phyloP scores from a whole-genome alignment of 108 stramenopile genomes.

The Fistulifera pelliculosa region DNA sequence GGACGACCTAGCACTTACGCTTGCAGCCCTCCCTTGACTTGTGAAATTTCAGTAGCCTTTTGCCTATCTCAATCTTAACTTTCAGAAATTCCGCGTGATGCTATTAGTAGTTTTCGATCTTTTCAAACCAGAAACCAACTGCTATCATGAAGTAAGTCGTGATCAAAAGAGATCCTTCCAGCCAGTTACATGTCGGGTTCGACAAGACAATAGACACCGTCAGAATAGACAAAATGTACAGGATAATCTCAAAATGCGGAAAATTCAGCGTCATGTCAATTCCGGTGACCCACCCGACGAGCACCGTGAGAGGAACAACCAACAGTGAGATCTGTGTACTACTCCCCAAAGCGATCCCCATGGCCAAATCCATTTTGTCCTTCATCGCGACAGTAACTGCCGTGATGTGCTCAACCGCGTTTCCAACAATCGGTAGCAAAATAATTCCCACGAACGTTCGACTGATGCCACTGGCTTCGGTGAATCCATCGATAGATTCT shows the following conservation, averaged over 20 bases:
- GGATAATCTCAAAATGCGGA: conserved; percentile 80
- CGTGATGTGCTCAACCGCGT: conserved; percentile 89
- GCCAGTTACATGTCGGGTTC: too few relatives aligned
- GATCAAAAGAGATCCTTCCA: too few relatives aligned
- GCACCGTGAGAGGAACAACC: conserved; percentile 76
- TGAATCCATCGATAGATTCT: conserved; percentile 80
- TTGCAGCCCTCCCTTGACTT: too few relatives aligned
- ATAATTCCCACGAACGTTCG: conserved; percentile 86
- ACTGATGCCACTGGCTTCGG: conserved; percentile 55
- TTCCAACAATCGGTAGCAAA: conserved; percentile 87
- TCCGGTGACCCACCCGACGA: conserved; percentile 72
- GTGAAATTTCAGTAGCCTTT: too few relatives aligned
- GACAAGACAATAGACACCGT: too few relatives aligned
- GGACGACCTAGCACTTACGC: too few relatives aligned
- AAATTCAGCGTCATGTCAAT: conserved; percentile 87
- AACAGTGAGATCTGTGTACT: conserved; percentile 85
- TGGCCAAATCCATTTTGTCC: conserved; percentile 87
- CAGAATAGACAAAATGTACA: too few relatives aligned
- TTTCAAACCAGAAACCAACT: too few relatives aligned
- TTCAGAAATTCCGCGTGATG: too few relatives aligned
- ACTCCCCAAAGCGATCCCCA: conserved; percentile 85
- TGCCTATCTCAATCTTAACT: too few relatives aligned
- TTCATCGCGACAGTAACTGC: conserved; percentile 93
- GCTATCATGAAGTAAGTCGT: too few relatives aligned
- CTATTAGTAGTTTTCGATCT: too few relatives aligned